phyloP scores from a whole-genome alignment of 176 grass and related monocot genomes.

The Pontederia crassipes region DNA sequence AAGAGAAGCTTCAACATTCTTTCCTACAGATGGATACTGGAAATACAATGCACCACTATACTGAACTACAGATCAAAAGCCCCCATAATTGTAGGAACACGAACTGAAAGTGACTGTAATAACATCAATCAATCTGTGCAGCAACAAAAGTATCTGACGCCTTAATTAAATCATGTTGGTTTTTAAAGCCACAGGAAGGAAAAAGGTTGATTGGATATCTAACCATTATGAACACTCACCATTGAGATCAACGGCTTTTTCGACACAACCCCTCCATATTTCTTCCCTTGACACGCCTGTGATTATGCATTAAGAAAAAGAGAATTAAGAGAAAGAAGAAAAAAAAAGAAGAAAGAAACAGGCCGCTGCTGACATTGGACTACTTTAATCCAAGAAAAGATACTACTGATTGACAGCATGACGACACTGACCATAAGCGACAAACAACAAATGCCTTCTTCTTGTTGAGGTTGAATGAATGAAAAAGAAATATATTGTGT shows the following conservation, averaged over 20 bases:
- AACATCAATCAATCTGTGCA: no score
- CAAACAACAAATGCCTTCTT: no score
- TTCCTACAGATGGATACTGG: no score
- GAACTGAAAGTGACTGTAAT: no score
- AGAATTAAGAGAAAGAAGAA: neutral
- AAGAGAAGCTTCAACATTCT: neutral
- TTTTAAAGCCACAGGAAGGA: neutral
- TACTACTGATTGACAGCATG: neutral
- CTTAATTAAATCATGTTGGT: no score
- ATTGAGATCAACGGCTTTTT: conserved; percentile 97
- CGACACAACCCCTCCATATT: conserved; percentile 69
- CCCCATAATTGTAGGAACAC: no score
- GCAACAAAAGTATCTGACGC: no score
- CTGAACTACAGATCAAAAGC: no score
- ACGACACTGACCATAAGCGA: no score
- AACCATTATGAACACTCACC: conserved; percentile 15
- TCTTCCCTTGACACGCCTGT: conserved; percentile 49
- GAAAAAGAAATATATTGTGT: no score
- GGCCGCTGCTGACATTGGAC: conserved; percentile 2
- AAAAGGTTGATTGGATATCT: neutral
- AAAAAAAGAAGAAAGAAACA: neutral
- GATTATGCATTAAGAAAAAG: conserved; percentile 3
- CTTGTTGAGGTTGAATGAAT: no score
- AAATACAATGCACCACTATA: no score
- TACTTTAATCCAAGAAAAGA: neutral